phyloP scores from a whole-genome alignment of 2,329 filamentous ascomycete species.

The Chrysoporthe cubensis region DNA sequence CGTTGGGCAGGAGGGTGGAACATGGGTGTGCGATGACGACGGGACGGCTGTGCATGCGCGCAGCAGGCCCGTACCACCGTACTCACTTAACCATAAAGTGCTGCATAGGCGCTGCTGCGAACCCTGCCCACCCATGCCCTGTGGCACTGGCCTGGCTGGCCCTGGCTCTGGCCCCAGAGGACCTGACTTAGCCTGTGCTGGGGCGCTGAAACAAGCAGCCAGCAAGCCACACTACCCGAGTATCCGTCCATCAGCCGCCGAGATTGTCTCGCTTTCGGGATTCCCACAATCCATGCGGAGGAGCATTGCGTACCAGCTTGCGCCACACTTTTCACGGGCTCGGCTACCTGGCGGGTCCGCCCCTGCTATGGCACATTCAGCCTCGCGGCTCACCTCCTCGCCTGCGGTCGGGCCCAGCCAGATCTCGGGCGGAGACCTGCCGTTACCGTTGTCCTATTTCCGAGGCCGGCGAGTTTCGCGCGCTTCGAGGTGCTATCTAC shows the following conservation, averaged over 20 bases:
- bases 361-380: neutral
- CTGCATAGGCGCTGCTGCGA: neutral
- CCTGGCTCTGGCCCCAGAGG: neutral
- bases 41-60: slow-evolving; percentile 7
- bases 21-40: slow-evolving; percentile 9
- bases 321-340: neutral
- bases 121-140: slow-evolving; percentile 4
- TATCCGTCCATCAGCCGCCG: neutral
- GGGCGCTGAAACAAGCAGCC: too few species aligned
- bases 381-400: neutral
- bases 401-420: too few species aligned
- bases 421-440: neutral
- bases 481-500: neutral
- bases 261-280: too few species aligned
- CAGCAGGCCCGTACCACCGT: neutral
- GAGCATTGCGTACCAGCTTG: slow-evolving; percentile 12
- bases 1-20: neutral
- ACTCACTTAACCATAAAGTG: neutral
- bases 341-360: neutral
- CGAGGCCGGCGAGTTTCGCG: neutral
- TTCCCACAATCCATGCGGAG: too few species aligned
- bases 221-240: too few species aligned
- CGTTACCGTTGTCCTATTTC: neutral
- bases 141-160: neutral
- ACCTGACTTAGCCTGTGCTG: neutral